phyloP scores from a whole-genome alignment of 768 basidiomycete genomes.

The Agrocybe pediades region DNA sequence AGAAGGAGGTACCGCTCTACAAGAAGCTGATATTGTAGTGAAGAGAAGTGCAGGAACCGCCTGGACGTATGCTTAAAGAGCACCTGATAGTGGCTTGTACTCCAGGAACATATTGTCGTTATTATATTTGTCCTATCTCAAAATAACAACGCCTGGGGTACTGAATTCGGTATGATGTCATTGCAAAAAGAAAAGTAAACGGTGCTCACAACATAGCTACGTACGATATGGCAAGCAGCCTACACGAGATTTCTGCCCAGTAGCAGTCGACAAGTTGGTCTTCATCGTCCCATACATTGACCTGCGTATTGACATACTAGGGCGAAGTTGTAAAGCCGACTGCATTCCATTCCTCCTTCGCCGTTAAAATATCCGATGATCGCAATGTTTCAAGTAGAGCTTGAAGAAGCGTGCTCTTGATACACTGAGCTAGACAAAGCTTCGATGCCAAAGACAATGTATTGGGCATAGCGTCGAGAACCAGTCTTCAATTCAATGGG shows the following conservation, averaged over 20 bases:
- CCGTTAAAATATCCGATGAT: background rate
- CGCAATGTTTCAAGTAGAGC: background rate
- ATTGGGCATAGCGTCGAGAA: background rate
- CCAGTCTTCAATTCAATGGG: background rate
- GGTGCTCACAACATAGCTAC: no score
- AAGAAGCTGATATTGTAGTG: conserved; percentile 2
- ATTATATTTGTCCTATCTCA: background rate
- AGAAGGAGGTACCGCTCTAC: background rate
- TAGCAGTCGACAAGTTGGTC: no score
- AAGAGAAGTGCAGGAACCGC: background rate
- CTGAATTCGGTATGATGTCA: background rate
- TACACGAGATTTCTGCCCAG: no score
- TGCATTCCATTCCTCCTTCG: background rate
- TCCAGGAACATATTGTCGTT: background rate
- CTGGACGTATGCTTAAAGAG: background rate
- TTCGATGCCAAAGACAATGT: background rate
- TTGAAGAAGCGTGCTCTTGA: background rate
- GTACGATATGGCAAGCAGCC: no score
- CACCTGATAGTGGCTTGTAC: background rate
- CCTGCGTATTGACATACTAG: no score
- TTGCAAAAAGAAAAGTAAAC: background rate
- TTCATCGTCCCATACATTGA: no score
- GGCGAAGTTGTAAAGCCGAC: background rate
- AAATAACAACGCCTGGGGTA: background rate
- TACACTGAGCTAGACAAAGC: background rate